A percentile compares a stretch with the other conserved stretches of the same genome.
Conservation (phyloP, 1,139 yeast genomes). For the Petasospora fabianii region DNA sequence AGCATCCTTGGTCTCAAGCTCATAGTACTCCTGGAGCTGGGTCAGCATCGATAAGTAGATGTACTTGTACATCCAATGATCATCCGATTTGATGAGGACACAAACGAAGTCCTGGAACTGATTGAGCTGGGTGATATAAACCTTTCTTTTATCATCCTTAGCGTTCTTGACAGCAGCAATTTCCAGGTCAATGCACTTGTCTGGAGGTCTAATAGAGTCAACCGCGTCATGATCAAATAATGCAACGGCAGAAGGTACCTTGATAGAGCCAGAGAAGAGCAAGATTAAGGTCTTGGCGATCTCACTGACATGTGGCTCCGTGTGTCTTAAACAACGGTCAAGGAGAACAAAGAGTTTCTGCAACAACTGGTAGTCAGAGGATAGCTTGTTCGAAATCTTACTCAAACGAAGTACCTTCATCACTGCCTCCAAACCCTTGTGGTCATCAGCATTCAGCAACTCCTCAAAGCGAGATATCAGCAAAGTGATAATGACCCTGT, state of each 20-base stretch:
- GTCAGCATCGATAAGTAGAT: constrained; percentile 53
- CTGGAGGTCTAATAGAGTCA: constrained; percentile 62
- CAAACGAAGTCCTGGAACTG: constrained; percentile 45
- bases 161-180: constrained; percentile 54
- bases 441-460: constrained; percentile 53
- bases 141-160: constrained; percentile 50
- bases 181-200: constrained; percentile 51
- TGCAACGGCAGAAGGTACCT: constrained; percentile 61
- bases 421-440: constrained; percentile 64
- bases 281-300: constrained; percentile 50
- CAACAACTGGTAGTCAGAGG: constrained; percentile 55
- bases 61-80: constrained; percentile 70
- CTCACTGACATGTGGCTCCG: constrained; percentile 50
- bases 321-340: constrained; percentile 55
- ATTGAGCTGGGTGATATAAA: constrained; percentile 39
- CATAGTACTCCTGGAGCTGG: constrained; percentile 53
- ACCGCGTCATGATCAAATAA: constrained; percentile 44
- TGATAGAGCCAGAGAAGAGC: constrained; percentile 43
- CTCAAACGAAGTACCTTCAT: constrained; percentile 52
- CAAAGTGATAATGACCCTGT: constrained; percentile 45
- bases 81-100: constrained; percentile 33
- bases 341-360: constrained; percentile 45
- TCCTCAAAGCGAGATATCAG: constrained; percentile 40
- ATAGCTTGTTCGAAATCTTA: constrained; percentile 51
- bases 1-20: constrained; percentile 42